A percentile compares a stretch with the other conserved stretches of the same genome.
These are phyloP conservation scores for Chimonanthus praecox DNA, from an alignment of 164 flowering plant genomes.

Conservation along the genomic window DNA sequence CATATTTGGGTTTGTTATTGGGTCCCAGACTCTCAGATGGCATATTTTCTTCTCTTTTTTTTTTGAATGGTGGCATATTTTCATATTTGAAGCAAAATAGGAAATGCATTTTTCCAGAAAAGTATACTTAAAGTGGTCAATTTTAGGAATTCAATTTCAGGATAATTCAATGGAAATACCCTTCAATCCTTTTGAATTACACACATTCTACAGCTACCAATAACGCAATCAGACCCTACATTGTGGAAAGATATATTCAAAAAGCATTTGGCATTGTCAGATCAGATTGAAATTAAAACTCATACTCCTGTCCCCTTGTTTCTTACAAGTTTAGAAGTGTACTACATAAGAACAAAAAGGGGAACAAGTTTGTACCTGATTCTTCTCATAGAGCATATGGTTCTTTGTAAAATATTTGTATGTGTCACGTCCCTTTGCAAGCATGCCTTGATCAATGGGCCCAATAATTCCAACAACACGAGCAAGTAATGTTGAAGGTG, in stretches of 20 bases:
- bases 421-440: constrained; percentile 92
- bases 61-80: no score
- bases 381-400: constrained; percentile 95
- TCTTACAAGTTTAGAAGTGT: neutral
- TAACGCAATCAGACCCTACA: neutral
- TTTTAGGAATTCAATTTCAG: no score
- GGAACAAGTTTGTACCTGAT: constrained; percentile 54
- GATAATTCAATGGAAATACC: no score
- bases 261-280: neutral
- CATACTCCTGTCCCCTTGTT: neutral
- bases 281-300: neutral
- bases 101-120: no score
- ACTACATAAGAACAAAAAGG: neutral
- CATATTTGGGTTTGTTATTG: no score
- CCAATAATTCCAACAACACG: constrained; percentile 95
- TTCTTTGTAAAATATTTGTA: constrained; percentile 89
- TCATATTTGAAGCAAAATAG: no score
- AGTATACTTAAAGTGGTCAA: no score
- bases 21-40: no score
- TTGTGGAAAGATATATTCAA: neutral
- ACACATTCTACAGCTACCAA: no score
- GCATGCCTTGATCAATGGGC: constrained; percentile 82
- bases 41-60: no score
- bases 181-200: no score
- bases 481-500: constrained; percentile 92